Base-by-base conservation (phyloP, 257 asterid genomes). In the Leptodermis oblonga region DNA sequence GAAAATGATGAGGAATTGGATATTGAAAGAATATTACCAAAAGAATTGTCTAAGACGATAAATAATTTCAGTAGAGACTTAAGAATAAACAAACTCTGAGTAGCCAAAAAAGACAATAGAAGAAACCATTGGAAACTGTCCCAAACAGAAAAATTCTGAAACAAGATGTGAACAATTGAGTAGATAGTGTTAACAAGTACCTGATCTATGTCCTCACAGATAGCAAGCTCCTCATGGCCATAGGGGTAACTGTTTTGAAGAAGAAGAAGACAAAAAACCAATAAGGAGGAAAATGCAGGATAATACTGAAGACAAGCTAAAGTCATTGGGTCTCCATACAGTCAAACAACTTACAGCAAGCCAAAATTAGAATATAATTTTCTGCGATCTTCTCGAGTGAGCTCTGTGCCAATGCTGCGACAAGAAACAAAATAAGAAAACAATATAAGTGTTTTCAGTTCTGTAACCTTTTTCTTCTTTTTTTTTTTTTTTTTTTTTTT, bases 191-290 rank as follows among this genome's bases (percentile, higher is more conserved):
- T 25, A 33, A 56, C 17, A 34, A 34, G 63, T 75, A 92, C 98
- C 96, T 89, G 96, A 77, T 92, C 98, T 41, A 87, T 83, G 72
- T 92, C 96, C 83, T 92, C 98, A 70, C 92, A 89, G 22, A 87
- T 70, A 73, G 98, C 90, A 78, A 92, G 98, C 80, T 92, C 98
- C 84, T 92, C 98, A 11, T 89, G 98, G 43, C 98, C 98, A 76
- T 92, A 92, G 14, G 98, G 98, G 75, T 89, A 87, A 69, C 96
- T 92, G 73, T 70, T 53, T 60, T 0, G 28, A 20, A 52, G 59
- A 1, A 46, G 76, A 72, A 23, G 70, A 71, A 42, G 7, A 70
- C 68, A 12, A 48, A 12, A 67, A 70, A 54, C 23, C 62, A 43
- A 64, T 83, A 72, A 83, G 80, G 23, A 54, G 56, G 61, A 71